Percentiles rank a stretch among this genome's conserved stretches.
These are phyloP conservation scores for Dryas alaskensis DNA, from an alignment of 306 rosid genomes.

Conservation along the genomic window DNA sequence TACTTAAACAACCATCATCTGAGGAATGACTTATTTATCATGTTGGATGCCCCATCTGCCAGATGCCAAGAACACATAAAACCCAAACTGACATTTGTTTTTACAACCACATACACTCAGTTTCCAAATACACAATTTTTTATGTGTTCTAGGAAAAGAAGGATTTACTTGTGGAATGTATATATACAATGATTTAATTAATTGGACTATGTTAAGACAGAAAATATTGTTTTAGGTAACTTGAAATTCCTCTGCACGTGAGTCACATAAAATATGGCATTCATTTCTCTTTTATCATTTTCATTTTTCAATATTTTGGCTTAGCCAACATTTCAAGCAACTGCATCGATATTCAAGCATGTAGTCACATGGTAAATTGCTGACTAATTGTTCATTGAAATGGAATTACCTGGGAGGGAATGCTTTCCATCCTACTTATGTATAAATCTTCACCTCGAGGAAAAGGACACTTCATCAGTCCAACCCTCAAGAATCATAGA, in stretches of 20 bases:
- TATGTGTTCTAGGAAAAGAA: too few relatives aligned
- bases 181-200: too few relatives aligned
- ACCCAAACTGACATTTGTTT: too few relatives aligned
- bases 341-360: not conserved
- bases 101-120: too few relatives aligned
- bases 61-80: too few relatives aligned
- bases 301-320: not conserved
- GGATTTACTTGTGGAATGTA: too few relatives aligned
- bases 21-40: too few relatives aligned
- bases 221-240: not conserved
- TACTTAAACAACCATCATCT: too few relatives aligned
- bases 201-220: constrained; percentile 1
- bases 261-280: not conserved
- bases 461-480: constrained; percentile 16
- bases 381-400: not conserved
- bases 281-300: not conserved
- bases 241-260: not conserved
- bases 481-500: constrained; percentile 4
- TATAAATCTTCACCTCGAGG: not conserved
- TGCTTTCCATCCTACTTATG: not conserved
- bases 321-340: not conserved
- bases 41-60: too few relatives aligned
- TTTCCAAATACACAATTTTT: too few relatives aligned
- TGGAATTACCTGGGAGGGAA: constrained; percentile 13
- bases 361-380: not conserved